A percentile compares a stretch with the other conserved stretches of the same genome.
Evolutionary conservation across 202 grass and related monocot species (phyloP).

Genomic region (Carex arenaria): DNA sequence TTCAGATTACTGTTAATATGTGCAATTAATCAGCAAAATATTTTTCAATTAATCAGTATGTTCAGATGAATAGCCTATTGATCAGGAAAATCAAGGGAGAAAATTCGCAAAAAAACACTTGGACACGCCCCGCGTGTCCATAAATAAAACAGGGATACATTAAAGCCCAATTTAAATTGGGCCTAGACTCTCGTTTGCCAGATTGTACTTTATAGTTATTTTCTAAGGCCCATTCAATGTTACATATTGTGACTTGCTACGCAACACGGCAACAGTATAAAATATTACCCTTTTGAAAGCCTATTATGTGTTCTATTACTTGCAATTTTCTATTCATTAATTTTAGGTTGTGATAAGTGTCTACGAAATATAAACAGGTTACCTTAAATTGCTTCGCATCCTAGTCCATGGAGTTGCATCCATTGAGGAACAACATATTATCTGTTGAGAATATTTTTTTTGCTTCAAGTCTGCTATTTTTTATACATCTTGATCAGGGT

Average conservation of each 20-base stretch:
- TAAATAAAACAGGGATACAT: too few species aligned
- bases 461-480: too few species aligned
- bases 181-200: background rate
- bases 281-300: background rate
- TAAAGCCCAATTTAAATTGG: background rate
- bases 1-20: too few species aligned
- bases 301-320: background rate
- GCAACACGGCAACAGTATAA: background rate
- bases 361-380: background rate
- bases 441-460: background rate
- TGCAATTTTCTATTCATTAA: background rate
- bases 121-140: too few species aligned
- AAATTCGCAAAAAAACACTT: too few species aligned
- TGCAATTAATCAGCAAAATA: too few species aligned
- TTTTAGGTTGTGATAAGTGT: background rate
- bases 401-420: background rate
- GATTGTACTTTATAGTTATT: too few species aligned
- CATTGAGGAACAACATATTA: background rate
- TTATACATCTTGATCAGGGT: too few species aligned
- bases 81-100: too few species aligned
- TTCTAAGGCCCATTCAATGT: background rate
- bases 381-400: background rate
- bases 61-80: too few species aligned
- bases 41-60: too few species aligned
- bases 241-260: background rate